These are phyloP conservation scores for Syncephalastrum monosporum DNA, from an alignment of 371 early-diverging fungal genomes.

Conservation along the genomic window DNA sequence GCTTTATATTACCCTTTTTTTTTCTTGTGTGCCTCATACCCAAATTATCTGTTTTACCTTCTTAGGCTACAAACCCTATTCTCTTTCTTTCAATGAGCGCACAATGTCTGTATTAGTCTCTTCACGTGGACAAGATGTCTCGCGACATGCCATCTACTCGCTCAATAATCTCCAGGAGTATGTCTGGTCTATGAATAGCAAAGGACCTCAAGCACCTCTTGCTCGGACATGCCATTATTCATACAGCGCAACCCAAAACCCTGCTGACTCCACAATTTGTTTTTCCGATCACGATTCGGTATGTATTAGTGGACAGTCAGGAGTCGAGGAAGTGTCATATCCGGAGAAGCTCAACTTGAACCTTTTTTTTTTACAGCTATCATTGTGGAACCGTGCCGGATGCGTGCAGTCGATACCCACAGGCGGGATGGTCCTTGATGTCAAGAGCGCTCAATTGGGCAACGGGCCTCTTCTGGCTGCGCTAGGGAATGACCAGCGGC, in stretches of 20 bases:
- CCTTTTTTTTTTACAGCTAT: too few relatives aligned
- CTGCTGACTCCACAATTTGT: neutral
- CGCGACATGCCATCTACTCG: too few relatives aligned
- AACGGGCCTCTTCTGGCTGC: too few relatives aligned
- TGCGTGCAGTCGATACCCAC: too few relatives aligned
- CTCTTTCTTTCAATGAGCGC: constrained; percentile 7
- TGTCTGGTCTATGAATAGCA: constrained; percentile 9
- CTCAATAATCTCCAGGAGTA: too few relatives aligned
- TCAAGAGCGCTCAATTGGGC: too few relatives aligned
- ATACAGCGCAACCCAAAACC: neutral
- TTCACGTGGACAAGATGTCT: neutral
- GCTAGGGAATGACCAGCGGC: too few relatives aligned
- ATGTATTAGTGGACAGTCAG: neutral
- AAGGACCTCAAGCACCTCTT: constrained; percentile 12
- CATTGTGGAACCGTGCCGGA: too few relatives aligned
- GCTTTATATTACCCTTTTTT: too few relatives aligned
- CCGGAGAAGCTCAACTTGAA: too few relatives aligned
- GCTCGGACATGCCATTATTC: constrained; percentile 9
- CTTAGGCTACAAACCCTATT: constrained; percentile 19
- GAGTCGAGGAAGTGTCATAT: too few relatives aligned
- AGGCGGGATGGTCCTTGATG: too few relatives aligned
- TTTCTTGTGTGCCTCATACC: neutral
- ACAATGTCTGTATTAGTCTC: constrained; percentile 8
- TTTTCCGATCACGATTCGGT: constrained; percentile 7
- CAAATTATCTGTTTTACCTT: neutral